These are phyloP conservation scores for Eucalyptus coolabah DNA, from an alignment of 345 rosid genomes.

Conservation along the genomic window DNA sequence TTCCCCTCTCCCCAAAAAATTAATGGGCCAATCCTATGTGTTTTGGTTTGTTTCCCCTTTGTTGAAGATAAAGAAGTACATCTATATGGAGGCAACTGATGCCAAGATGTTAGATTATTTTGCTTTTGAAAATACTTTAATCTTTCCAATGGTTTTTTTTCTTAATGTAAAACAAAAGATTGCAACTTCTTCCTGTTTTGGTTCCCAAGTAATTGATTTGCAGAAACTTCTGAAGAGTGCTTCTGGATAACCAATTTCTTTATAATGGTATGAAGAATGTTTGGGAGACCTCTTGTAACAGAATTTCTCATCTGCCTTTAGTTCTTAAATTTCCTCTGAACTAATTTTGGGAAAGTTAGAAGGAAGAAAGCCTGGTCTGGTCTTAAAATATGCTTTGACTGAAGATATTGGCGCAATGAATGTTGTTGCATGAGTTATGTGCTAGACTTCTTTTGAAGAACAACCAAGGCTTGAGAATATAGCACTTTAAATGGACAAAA, in stretches of 20 bases:
- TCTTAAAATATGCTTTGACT: neutral
- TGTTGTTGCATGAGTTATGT: neutral
- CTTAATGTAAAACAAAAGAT: neutral
- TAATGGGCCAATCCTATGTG: neutral
- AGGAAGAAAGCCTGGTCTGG: neutral
- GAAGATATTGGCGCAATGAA: neutral
- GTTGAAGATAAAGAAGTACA: neutral
- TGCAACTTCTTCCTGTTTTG: neutral
- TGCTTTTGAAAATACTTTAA: neutral
- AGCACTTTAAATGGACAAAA: neutral
- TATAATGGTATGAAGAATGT: neutral
- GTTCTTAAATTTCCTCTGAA: neutral
- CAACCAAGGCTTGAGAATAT: neutral
- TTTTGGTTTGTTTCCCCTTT: neutral
- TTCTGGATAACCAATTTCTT: neutral
- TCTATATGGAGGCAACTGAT: neutral
- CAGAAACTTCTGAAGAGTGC: neutral
- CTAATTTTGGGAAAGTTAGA: neutral
- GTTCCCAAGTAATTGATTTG: neutral
- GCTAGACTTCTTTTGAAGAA: neutral
- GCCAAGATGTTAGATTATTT: neutral
- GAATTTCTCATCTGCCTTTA: neutral
- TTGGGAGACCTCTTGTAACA: neutral
- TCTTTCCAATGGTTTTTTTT: neutral
- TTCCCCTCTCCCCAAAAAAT: neutral